These are phyloP conservation scores for Phytophthora pluvialis DNA, from an alignment of 352 stramenopile genomes.

Conservation along the genomic window DNA sequence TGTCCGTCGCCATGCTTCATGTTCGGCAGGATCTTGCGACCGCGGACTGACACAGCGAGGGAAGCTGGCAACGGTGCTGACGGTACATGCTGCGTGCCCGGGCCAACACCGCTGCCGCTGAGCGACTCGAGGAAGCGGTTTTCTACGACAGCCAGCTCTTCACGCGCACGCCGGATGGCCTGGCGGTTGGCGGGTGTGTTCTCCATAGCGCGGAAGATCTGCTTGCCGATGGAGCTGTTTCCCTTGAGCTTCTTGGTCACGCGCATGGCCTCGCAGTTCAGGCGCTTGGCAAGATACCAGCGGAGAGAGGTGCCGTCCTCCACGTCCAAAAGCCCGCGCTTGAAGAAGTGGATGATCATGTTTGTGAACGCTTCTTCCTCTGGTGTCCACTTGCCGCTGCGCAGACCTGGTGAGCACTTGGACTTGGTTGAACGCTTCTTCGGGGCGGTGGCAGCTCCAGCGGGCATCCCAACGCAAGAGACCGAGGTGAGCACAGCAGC, in stretches of 20 bases:
- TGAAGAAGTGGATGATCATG: constrained; percentile 89
- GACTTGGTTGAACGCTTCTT: constrained; percentile 89
- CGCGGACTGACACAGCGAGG: constrained; percentile 37
- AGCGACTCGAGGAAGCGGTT: constrained; percentile 79
- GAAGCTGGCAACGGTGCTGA: constrained; percentile 25
- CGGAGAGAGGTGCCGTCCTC: constrained; percentile 86
- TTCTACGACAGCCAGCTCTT: constrained; percentile 71
- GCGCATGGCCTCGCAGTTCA: constrained; percentile 90
- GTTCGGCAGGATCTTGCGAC: constrained; percentile 46
- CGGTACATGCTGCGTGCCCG: constrained; percentile 18
- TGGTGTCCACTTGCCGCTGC: constrained; percentile 86
- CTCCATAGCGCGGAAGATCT: constrained; percentile 86
- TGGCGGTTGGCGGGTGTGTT: constrained; percentile 60
- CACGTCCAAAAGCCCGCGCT: constrained; percentile 75
- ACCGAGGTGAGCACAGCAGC: constrained; percentile 33
- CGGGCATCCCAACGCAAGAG: constrained; percentile 10
- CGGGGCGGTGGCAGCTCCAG: constrained; percentile 8
- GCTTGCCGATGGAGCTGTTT: constrained; percentile 89
- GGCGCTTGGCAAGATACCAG: constrained; percentile 84
- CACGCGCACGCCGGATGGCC: constrained; percentile 56
- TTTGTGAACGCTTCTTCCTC: constrained; percentile 88
- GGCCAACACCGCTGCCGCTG: constrained; percentile 33
- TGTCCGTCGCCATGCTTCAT: constrained; percentile 22
- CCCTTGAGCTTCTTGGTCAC: constrained; percentile 92
- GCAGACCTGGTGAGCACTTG: constrained; percentile 81